Evolutionary conservation across 2,329 filamentous ascomycete genomes (phyloP), one percentile per base, ranked within the genome.

Genomic region (Sporothrix pallida): DNA sequence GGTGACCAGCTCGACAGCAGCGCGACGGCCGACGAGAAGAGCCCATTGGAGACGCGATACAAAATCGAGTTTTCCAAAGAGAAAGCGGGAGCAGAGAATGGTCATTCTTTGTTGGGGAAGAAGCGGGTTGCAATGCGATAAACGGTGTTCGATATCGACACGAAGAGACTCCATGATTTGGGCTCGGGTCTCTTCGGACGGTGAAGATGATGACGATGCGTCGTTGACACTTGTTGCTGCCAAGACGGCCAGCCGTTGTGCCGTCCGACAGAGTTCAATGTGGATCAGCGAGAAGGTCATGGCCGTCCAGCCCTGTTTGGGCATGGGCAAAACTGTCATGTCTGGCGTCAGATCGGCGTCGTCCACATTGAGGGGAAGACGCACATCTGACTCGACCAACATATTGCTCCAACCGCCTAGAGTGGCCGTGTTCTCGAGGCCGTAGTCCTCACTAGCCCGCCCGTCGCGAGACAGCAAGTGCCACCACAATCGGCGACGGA

Each of bases 211-310:
- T 6, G 52, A 54, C 5, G 52, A n/a, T 20, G 8, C 17, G 2
- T 37, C 23, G 17, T 17, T 37, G 56, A 60, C 56, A n/a, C 12
- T 60, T 0, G 60, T 42, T 12, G 65, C 23, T 10, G 52, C 68
- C 46, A 46, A 13, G 1, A 44, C 48, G 12, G 68, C 52, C 10
- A 70, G n/a, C 9, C 26, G 23, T 6, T 70, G 68, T 37, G 52
- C 52, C 0, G 52, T 58, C 37, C 13, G 23, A 7, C 23, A 50
- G 2, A 70, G 68, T 7, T 31, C 52, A 20, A 60, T 70, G 10
- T 60, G 68, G 13, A 60, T 70, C 12, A 70, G 15, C 10, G 68
- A 70, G 8, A 70, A 70, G 3, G 68, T 70, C 68, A 70, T 70
- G 37, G 52, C 12, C 6, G 68, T 60, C 68, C 68, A 70, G n/a